Conservation (phyloP, 352 stramenopile species). For the Globisporangium camurandrum region DNA sequence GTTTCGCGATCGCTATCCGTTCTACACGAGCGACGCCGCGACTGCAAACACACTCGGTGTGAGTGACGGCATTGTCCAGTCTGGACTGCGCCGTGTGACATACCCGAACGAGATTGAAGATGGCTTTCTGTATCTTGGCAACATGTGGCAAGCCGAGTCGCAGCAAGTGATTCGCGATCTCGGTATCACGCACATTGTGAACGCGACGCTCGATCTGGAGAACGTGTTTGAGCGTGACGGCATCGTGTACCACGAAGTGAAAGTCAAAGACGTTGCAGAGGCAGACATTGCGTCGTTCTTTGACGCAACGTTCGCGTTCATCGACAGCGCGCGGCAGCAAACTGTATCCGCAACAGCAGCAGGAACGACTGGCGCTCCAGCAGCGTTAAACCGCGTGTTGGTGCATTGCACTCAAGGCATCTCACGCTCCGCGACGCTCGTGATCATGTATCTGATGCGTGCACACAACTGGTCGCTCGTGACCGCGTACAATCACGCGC, state of each 20-base stretch:
- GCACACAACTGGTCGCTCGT: constrained; percentile 43
- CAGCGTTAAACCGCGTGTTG: constrained; percentile 32
- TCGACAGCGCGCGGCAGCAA: constrained; percentile 19
- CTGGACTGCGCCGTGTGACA: constrained; percentile 28
- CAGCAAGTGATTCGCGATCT: constrained; percentile 44
- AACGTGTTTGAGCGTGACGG: constrained; percentile 43
- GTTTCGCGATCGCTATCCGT: constrained; percentile 52
- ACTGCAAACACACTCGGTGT: constrained; percentile 1
- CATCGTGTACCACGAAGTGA: constrained; percentile 56
- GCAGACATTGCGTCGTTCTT: constrained; percentile 42
- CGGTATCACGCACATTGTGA: constrained; percentile 68
- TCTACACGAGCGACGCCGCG: constrained; percentile 40
- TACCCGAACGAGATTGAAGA: constrained; percentile 71
- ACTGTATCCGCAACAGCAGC: too few species aligned
- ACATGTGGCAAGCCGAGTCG: constrained; percentile 65
- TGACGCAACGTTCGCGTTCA: constrained; percentile 38
- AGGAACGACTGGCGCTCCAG: neutral
- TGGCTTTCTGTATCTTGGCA: constrained; percentile 60
- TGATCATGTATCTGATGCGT: constrained; percentile 68
- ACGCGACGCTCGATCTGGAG: constrained; percentile 44
- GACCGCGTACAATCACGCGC: constrained; percentile 51
- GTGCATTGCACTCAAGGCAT: constrained; percentile 73
- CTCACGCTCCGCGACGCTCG: constrained; percentile 57
- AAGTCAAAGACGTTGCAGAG: constrained; percentile 34
- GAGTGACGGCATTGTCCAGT: constrained; percentile 17